phyloP scores from a whole-genome alignment of 345 rosid genomes.

The Salix brachista region DNA sequence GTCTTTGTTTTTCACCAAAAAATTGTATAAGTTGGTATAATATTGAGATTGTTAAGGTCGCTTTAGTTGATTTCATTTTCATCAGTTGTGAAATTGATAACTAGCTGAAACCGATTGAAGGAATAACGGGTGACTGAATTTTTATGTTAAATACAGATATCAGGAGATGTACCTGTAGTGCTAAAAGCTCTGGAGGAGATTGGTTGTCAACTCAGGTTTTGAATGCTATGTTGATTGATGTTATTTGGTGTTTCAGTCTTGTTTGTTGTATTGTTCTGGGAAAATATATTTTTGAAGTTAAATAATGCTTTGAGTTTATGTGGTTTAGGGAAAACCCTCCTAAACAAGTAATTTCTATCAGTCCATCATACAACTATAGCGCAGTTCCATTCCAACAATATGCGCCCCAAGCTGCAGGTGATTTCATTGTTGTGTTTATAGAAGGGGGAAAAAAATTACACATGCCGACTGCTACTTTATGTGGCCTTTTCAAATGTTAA shows the following conservation, averaged over 20 bases:
- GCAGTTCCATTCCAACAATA: slow-evolving; percentile 33
- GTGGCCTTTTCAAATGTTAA: slow-evolving; percentile 40
- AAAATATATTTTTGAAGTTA: background rate
- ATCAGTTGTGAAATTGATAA: too few relatives aligned
- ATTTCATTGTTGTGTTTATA: slow-evolving; percentile 18
- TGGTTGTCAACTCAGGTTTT: slow-evolving; percentile 55
- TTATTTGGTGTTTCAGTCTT: background rate
- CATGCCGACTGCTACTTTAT: slow-evolving; percentile 21
- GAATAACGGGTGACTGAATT: background rate
- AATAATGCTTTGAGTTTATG: background rate
- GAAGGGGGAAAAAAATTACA: background rate
- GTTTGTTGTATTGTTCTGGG: background rate
- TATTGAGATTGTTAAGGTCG: background rate
- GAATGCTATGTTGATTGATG: background rate
- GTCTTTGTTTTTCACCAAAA: too few relatives aligned
- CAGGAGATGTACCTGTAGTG: slow-evolving; percentile 57
- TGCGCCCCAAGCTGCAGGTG: slow-evolving; percentile 54
- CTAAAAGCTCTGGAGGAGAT: slow-evolving; percentile 56
- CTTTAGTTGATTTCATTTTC: background rate
- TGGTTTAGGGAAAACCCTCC: slow-evolving; percentile 58
- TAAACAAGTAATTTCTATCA: slow-evolving; percentile 53
- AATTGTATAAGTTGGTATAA: too few relatives aligned
- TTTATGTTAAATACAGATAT: slow-evolving; percentile 35
- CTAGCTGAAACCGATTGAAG: background rate
- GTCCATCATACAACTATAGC: slow-evolving; percentile 51